Evolutionary conservation across 139 green algal species (phyloP).

Genomic region (Micromonas commoda): DNA sequence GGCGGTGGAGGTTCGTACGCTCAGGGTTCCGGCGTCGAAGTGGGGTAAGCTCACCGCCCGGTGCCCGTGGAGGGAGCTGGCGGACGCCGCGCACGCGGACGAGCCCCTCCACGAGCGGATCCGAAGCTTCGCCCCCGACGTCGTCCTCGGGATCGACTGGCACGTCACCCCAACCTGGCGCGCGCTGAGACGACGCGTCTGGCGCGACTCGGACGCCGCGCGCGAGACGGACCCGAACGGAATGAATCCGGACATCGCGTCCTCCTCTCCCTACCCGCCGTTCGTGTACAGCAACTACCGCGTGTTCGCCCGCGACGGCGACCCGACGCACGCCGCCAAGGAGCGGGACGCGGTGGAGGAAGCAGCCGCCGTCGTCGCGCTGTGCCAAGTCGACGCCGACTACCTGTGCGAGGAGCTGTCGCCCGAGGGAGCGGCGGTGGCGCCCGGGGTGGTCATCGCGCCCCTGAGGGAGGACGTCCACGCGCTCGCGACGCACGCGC

Average conservation of each 20-base stretch:
- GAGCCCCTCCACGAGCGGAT: conserved; percentile 28
- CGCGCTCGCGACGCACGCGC: background rate
- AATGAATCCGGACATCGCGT: background rate
- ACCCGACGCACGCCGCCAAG: background rate
- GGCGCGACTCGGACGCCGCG: too few species aligned
- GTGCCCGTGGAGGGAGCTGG: conserved; percentile 50
- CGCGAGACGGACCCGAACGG: too few species aligned
- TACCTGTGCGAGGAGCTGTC: background rate
- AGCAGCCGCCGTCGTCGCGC: background rate
- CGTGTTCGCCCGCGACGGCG: background rate
- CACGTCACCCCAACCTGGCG: conserved; percentile 40
- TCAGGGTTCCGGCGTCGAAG: conserved; percentile 38
- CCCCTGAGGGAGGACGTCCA: conserved; percentile 4
- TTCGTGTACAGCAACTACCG: background rate
- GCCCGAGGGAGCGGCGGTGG: background rate
- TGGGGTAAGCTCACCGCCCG: conserved; percentile 53
- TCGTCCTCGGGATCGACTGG: conserved; percentile 61
- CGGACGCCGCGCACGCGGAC: background rate
- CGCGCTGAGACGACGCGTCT: background rate
- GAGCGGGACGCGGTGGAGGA: background rate
- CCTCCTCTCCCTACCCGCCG: too few species aligned
- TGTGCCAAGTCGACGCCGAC: conserved; percentile 5
- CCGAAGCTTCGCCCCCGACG: conserved; percentile 38
- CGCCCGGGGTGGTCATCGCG: background rate
- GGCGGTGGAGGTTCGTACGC: background rate